Evolutionary conservation across 768 basidiomycete species (phyloP).

Genomic region (Hydnomerulius pinastri): DNA sequence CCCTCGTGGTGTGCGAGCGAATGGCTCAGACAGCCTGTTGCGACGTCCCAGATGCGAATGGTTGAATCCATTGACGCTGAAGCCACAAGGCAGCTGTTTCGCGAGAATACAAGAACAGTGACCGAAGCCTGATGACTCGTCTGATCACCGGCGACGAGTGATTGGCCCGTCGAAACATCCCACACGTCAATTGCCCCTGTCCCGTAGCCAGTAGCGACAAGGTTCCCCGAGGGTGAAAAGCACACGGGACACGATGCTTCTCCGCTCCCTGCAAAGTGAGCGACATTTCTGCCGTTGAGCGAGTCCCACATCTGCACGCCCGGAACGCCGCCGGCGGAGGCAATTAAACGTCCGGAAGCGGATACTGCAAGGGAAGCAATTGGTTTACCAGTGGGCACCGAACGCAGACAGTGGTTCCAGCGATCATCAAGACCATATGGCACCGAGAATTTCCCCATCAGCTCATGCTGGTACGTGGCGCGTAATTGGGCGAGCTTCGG

Average conservation of each 20-base stretch:
- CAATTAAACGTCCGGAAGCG: conserved; percentile 18
- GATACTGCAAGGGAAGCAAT: conserved; percentile 18
- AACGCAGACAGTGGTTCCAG: conserved; percentile 17
- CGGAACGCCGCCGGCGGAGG: conserved; percentile 37
- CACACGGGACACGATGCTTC: conserved; percentile 15
- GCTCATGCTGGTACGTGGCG: conserved; percentile 6
- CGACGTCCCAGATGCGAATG: conserved; percentile 19
- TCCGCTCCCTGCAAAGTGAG: conserved; percentile 9
- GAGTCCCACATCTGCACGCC: conserved; percentile 24
- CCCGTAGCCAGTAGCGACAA: conserved; percentile 15
- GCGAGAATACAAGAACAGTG: conserved; percentile 12
- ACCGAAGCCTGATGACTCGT: conserved; percentile 4
- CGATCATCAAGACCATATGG: conserved; percentile 8
- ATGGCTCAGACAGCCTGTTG: conserved; percentile 1
- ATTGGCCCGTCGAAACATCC: conserved; percentile 19
- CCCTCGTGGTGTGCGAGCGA: conserved; percentile 16
- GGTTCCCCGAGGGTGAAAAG: conserved; percentile 17
- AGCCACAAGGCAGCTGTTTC: conserved; percentile 8
- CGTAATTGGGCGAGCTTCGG: conserved; percentile 12
- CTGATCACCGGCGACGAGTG: conserved; percentile 5
- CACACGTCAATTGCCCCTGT: conserved; percentile 15
- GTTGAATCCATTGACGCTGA: conserved; percentile 16
- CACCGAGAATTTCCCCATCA: conserved; percentile 14
- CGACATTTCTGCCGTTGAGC: conserved; percentile 14
- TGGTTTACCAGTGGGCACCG: conserved; percentile 6